Evolutionary conservation across 495 filamentous ascomycete genomes (phyloP), one percentile per base, ranked within the genome.

Genomic region (Xylaria longipes): DNA sequence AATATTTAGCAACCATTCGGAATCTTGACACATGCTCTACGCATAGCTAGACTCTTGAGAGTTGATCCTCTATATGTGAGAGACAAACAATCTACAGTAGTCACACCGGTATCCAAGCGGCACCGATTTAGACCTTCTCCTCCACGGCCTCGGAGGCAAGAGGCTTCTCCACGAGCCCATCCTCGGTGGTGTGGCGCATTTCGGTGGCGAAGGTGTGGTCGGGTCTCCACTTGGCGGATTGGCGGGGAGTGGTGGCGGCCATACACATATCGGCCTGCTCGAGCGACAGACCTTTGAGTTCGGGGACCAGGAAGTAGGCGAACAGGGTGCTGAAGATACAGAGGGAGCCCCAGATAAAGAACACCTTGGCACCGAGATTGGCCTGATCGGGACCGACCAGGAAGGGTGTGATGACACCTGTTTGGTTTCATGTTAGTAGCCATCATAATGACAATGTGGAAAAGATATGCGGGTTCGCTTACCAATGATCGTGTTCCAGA

Each of bases 211-310:
- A 93, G 37, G 91, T 93, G 71, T 83, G 82, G 75, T 88, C 86
- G 25, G 90, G 89, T 73, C 81, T 84, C 91, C 91, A 93, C 57
- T 82, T 84, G 76, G 80, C 70, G 31, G 88, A 90, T 27, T 80
- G 85, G 27, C 87, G 77, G 6, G 91, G 88, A n/a, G 82, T 88
- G 17, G 84, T 82, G 76, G 92, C 90, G 73, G 91, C 89, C 87
- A 94, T 86, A 86, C 92, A 93, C 82, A 89, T 87, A 78, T 93
- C 92, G 72, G 93, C 89, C 78, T 94, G 91, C 81, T 94, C 92
- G 70, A 94, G 89, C 25, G 91, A 90, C 20, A 93, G 84, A 71
- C 91, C 91, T 86, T 92, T 93, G 74, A 91, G 93, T 83, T 93
- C 91, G 56, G 90, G 90, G 41, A 94, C 87, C 66, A 93, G 84